Conservation (phyloP, 2,329 filamentous ascomycete genomes). For the Thielaviopsis punctulata region DNA sequence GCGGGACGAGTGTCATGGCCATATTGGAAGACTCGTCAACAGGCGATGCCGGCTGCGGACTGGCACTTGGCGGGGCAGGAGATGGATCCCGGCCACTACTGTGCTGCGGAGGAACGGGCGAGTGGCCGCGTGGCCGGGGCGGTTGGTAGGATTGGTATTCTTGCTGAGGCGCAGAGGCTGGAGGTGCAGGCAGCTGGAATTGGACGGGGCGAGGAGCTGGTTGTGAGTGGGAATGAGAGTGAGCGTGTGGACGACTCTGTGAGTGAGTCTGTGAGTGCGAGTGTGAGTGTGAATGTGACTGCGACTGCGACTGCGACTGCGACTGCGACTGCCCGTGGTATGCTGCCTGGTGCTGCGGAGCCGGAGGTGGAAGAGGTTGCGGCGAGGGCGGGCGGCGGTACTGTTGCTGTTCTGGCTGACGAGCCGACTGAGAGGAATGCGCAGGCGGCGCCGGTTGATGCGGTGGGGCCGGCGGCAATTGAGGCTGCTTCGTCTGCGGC, state of each 20-base stretch:
- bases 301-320: constrained; percentile 5
- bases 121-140: not conserved
- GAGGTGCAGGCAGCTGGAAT: constrained; percentile 1
- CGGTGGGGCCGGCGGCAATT: not conserved
- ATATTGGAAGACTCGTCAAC: constrained; percentile 12
- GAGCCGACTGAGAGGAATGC: not conserved
- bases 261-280: too few relatives aligned
- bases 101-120: not conserved
- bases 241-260: too few relatives aligned
- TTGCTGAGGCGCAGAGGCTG: not conserved
- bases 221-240: too few relatives aligned
- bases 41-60: not conserved
- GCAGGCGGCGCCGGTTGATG: not conserved
- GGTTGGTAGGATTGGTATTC: constrained; percentile 9
- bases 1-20: constrained; percentile 11
- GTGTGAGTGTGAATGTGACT: too few relatives aligned
- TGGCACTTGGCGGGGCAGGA: not conserved
- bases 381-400: not conserved
- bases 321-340: too few relatives aligned
- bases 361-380: not conserved
- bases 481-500: not conserved
- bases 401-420: constrained; percentile 1
- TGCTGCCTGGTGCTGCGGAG: not conserved
- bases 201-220: constrained; percentile 5
- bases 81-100: not conserved